A percentile compares a stretch with the other conserved stretches of the same genome.
Evolutionary conservation across 176 grass and related monocot genomes (phyloP).

Genomic region (Cymbopogon citratus): DNA sequence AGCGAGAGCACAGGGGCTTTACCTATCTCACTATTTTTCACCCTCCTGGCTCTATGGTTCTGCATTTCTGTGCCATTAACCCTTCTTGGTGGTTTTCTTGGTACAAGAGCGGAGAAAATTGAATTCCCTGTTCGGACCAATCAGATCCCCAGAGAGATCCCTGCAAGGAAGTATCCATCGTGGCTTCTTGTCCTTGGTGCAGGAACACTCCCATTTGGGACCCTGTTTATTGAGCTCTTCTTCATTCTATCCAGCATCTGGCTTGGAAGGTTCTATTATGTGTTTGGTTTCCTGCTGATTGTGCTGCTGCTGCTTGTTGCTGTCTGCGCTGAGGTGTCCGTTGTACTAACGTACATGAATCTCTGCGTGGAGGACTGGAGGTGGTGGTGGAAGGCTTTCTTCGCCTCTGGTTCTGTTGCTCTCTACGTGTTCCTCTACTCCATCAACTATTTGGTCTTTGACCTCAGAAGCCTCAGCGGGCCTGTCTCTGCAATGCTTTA

Average conservation of each 20-base stretch:
- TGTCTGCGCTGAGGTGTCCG: slow-evolving; percentile 68
- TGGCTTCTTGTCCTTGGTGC: slow-evolving; percentile 84
- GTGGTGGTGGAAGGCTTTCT: slow-evolving; percentile 94
- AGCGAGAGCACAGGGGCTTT: slow-evolving; percentile 80
- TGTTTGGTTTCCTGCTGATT: slow-evolving; percentile 82
- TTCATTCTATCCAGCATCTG: slow-evolving; percentile 83
- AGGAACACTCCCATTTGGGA: slow-evolving; percentile 68
- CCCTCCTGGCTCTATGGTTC: slow-evolving; percentile 79
- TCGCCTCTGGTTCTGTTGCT: slow-evolving; percentile 67
- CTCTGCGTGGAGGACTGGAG: slow-evolving; percentile 84
- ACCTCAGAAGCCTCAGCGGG: slow-evolving; percentile 76
- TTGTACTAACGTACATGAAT: slow-evolving; percentile 78
- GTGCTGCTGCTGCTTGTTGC: slow-evolving; percentile 60
- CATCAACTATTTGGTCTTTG: slow-evolving; percentile 86
- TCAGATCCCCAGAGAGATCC: slow-evolving; percentile 80
- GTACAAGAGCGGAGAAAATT: slow-evolving; percentile 56
- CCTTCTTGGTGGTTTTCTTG: slow-evolving; percentile 58
- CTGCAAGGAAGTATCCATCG: slow-evolving; percentile 64
- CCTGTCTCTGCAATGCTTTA: slow-evolving; percentile 79
- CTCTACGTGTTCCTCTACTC: slow-evolving; percentile 88
- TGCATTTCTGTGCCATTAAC: slow-evolving; percentile 79
- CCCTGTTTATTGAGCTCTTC: slow-evolving; percentile 83
- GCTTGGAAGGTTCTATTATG: slow-evolving; percentile 91
- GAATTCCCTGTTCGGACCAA: slow-evolving; percentile 76
- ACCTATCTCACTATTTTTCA: slow-evolving; percentile 78